Conservation (phyloP, 768 basidiomycete genomes). For the Suillus subaureus region DNA sequence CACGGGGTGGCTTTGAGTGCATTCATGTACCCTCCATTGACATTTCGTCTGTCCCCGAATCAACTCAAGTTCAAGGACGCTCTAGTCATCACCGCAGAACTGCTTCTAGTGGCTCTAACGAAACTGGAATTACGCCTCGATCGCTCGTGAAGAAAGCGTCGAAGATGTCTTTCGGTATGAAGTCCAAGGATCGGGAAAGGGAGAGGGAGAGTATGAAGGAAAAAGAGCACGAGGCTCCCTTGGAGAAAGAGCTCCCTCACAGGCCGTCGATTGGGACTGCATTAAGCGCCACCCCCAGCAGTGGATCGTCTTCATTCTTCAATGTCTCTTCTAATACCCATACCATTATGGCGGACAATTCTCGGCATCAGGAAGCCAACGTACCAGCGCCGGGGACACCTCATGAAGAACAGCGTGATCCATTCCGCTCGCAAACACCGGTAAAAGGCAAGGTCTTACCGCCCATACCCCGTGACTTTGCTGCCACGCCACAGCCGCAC, state of each 20-base stretch:
- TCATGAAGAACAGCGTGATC: conserved; percentile 34
- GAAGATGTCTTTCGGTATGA: conserved; percentile 76
- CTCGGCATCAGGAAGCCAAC: conserved; percentile 30
- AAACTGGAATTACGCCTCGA: conserved; percentile 50
- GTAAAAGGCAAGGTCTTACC: conserved; percentile 69
- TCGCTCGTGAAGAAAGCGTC: conserved; percentile 74
- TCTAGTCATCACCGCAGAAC: conserved; percentile 43
- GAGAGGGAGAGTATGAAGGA: conserved; percentile 48
- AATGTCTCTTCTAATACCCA: conserved; percentile 67
- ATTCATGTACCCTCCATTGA: conserved; percentile 95
- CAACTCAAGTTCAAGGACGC: conserved; percentile 31
- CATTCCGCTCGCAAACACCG: conserved; percentile 49
- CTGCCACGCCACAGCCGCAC: conserved; percentile 30
- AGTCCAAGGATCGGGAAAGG: conserved; percentile 53
- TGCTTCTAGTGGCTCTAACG: conserved; percentile 53
- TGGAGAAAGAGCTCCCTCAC: conserved; percentile 50
- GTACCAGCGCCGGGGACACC: conserved; percentile 23
- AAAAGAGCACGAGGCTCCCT: conserved; percentile 38
- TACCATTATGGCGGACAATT: conserved; percentile 38
- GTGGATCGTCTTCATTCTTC: conserved; percentile 84
- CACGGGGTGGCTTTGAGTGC: conserved; percentile 92
- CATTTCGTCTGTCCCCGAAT: conserved; percentile 66
- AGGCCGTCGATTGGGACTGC: conserved; percentile 48
- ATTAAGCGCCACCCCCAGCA: conserved; percentile 68
- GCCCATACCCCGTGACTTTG: conserved; percentile 78